Evolutionary conservation across 2,329 filamentous ascomycete species (phyloP).

Genomic region (Nemania sp.): DNA sequence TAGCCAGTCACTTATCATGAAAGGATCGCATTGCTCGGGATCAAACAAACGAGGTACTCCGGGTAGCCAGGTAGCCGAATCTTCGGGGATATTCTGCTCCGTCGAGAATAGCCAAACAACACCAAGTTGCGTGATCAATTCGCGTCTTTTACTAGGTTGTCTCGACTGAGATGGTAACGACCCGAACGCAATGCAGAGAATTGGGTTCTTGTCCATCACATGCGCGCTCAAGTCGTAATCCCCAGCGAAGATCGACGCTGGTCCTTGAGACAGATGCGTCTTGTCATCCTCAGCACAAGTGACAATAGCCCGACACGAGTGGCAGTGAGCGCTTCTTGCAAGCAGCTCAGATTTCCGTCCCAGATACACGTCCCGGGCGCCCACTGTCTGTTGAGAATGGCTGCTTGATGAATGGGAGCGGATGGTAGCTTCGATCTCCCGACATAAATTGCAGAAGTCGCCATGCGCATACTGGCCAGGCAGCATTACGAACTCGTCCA

Average conservation of each 20-base stretch:
- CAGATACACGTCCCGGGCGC: background rate
- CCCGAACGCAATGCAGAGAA: constrained; percentile 4
- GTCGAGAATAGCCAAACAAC: constrained; percentile 2
- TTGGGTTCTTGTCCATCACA: constrained; percentile 1
- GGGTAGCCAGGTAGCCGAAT: constrained; percentile 1
- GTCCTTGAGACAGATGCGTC: background rate
- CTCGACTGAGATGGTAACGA: background rate
- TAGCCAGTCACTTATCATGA: constrained; percentile 2
- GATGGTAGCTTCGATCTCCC: constrained; percentile 1
- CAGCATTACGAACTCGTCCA: background rate
- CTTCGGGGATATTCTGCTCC: constrained; percentile 1
- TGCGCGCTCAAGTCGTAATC: constrained; percentile 14
- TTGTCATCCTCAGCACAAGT: constrained; percentile 7
- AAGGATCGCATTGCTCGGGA: constrained; percentile 5
- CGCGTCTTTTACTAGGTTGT: background rate
- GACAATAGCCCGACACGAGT: constrained; percentile 1
- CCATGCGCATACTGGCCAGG: background rate
- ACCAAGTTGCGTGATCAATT: background rate
- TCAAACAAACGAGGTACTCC: constrained; percentile 9
- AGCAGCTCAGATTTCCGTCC: constrained; percentile 11
- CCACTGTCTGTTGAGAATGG: background rate
- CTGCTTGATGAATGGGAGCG: background rate
- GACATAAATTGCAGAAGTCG: constrained; percentile 2
- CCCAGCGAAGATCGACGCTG: background rate
- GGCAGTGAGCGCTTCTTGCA: background rate